A percentile compares a stretch with the other conserved stretches of the same genome.
Evolutionary conservation across 2,329 filamentous ascomycete genomes (phyloP).

Genomic region (Neobulgaria alba): DNA sequence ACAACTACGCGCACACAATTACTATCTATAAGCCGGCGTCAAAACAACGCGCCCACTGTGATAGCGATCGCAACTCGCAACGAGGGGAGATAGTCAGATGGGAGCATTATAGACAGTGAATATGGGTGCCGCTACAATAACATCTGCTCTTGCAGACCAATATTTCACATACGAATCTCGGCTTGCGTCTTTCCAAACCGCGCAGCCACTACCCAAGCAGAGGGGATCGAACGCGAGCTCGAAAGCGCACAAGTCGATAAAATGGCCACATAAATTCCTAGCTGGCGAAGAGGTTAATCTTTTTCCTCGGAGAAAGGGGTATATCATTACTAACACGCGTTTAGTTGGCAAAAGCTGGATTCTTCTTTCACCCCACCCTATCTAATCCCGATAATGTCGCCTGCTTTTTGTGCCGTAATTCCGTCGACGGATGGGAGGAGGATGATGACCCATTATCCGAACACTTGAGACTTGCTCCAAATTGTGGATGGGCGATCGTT

Average conservation of each 20-base stretch:
- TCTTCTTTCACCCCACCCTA: slow-evolving; percentile 73
- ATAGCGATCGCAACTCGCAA: no score
- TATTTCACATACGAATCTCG: slow-evolving; percentile 65
- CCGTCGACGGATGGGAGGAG: slow-evolving; percentile 85
- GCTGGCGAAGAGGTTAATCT: slow-evolving; percentile 51
- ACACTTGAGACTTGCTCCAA: slow-evolving; percentile 72
- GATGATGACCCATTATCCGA: slow-evolving; percentile 77
- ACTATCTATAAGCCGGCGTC: no score
- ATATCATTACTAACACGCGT: slow-evolving; percentile 9
- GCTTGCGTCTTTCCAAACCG: slow-evolving; percentile 66
- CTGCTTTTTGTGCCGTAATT: slow-evolving; percentile 80
- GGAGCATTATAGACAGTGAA: no score
- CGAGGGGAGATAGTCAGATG: no score
- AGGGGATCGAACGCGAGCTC: slow-evolving; percentile 57
- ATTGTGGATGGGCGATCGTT: slow-evolving; percentile 82
- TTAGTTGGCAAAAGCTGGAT: slow-evolving; percentile 83
- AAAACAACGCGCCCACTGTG: not conserved
- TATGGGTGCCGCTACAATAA: no score
- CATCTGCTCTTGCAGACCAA: slow-evolving; percentile 30
- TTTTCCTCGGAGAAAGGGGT: not conserved
- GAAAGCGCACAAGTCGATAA: slow-evolving; percentile 46
- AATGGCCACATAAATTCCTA: slow-evolving; percentile 73
- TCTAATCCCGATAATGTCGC: slow-evolving; percentile 77
- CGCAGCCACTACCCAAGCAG: slow-evolving; percentile 57
- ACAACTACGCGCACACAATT: no score